Percentiles rank a stretch among this genome's conserved stretches.
Evolutionary conservation across 805 yeast genomes (phyloP).

Genomic region (Starmerella cellae): DNA sequence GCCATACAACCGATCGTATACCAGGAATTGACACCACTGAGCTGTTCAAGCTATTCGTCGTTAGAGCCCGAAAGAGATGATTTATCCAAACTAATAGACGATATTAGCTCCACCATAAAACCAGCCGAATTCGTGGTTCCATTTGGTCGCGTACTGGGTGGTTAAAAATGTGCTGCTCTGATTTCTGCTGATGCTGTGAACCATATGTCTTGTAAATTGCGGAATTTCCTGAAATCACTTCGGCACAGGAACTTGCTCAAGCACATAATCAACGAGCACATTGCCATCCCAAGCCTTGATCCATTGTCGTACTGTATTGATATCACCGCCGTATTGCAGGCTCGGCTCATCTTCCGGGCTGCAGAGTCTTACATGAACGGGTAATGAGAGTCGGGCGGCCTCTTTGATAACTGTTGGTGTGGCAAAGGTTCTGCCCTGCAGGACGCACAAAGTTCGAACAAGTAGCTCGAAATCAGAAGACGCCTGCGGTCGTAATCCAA

Average conservation of each 20-base stretch:
- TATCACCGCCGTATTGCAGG: conserved; percentile 44
- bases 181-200: too few relatives aligned
- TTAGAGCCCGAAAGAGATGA: too few relatives aligned
- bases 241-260: conserved; percentile 42
- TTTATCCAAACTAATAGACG: too few relatives aligned
- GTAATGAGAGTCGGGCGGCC: conserved; percentile 38
- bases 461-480: conserved; percentile 32
- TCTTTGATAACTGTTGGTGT: conserved; percentile 42
- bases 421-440: conserved; percentile 34
- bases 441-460: conserved; percentile 32
- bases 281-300: conserved; percentile 36
- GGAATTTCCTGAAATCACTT: too few relatives aligned
- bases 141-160: too few relatives aligned
- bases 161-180: too few relatives aligned
- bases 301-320: conserved; percentile 31
- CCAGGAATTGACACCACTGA: too few relatives aligned
- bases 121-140: too few relatives aligned
- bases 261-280: conserved; percentile 39
- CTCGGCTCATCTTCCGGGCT: conserved; percentile 38
- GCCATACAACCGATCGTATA: neutral
- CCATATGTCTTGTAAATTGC: too few relatives aligned
- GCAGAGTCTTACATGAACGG: conserved; percentile 34
- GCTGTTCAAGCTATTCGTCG: too few relatives aligned
- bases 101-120: too few relatives aligned
- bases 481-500: conserved; percentile 41